Evolutionary conservation across 2,329 filamentous ascomycete genomes (phyloP).

Genomic region (Phialophora macrospora): DNA sequence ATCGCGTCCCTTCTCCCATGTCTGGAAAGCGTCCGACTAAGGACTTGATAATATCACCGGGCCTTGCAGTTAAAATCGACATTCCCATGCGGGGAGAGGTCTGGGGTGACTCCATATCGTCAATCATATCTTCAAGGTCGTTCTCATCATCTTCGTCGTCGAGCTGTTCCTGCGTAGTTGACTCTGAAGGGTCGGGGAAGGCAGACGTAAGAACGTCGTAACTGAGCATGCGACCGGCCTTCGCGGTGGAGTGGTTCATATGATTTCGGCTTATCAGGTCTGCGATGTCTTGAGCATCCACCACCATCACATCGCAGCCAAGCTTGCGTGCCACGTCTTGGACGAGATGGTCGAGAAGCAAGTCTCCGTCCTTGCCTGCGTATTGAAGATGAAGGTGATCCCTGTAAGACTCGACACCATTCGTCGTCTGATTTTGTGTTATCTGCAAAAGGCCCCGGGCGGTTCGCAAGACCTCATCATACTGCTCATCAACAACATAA

Average conservation of each 20-base stretch:
- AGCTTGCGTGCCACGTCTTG: conserved; percentile 65
- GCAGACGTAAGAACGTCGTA: conserved; percentile 36
- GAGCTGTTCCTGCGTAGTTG: conserved; percentile 32
- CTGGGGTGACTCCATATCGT: conserved; percentile 25
- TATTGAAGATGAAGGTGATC: conserved; percentile 65
- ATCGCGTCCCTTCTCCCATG: conserved; percentile 5
- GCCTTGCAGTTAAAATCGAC: conserved; percentile 33
- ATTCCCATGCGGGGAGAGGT: conserved; percentile 24
- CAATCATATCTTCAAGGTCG: conserved; percentile 24
- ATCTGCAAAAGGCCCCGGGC: conserved; percentile 34
- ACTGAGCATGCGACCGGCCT: conserved; percentile 35
- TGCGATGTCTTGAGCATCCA: conserved; percentile 54
- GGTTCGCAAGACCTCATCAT: conserved; percentile 35
- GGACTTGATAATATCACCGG: conserved; percentile 31
- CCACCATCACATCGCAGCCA: conserved; percentile 49
- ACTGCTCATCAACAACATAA: conserved; percentile 35
- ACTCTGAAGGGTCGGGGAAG: conserved; percentile 26
- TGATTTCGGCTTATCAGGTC: conserved; percentile 45
- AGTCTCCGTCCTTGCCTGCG: conserved; percentile 60
- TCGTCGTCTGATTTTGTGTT: conserved; percentile 37
- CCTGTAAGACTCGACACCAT: conserved; percentile 56
- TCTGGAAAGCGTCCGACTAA: conserved; percentile 30
- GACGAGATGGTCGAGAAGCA: conserved; percentile 65
- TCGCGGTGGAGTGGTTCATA: conserved; percentile 19
- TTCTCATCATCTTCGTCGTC: conserved; percentile 24